phyloP scores from a whole-genome alignment of 768 basidiomycete genomes.

The Termitomyces sp. region DNA sequence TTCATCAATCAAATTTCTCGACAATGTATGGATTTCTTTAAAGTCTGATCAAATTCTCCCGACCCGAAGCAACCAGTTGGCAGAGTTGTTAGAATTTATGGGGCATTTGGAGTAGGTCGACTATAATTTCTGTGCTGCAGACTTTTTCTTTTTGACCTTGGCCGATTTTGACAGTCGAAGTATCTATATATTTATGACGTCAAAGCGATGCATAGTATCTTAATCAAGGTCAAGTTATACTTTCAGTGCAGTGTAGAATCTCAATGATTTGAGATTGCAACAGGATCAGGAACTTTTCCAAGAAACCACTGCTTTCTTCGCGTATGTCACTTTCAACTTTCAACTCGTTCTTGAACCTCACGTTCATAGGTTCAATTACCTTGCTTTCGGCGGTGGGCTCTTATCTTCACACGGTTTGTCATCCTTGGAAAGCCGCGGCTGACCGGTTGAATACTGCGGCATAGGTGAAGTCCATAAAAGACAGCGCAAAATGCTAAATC shows the following conservation, averaged over 20 bases:
- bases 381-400: slow-evolving; percentile 11
- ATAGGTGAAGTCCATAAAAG: slow-evolving; percentile 15
- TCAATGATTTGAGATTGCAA: background rate
- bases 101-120: slow-evolving; percentile 14
- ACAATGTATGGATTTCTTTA: slow-evolving; percentile 4
- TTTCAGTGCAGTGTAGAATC: background rate
- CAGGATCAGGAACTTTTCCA: slow-evolving; percentile 11
- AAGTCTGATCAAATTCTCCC: background rate
- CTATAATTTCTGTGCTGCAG: background rate
- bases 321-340: background rate
- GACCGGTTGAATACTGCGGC: background rate
- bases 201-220: slow-evolving; percentile 8
- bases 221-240: slow-evolving; percentile 5
- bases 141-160: background rate
- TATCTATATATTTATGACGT: slow-evolving; percentile 10
- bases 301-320: slow-evolving; percentile 9
- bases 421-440: background rate
- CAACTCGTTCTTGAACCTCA: background rate
- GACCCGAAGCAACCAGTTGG: slow-evolving; percentile 10
- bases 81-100: slow-evolving; percentile 13
- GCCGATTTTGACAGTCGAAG: background rate
- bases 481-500: slow-evolving; percentile 34
- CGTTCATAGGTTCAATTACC: slow-evolving; percentile 1
- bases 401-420: slow-evolving; percentile 9
- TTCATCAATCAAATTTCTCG: slow-evolving; percentile 9